phyloP scores from a whole-genome alignment of 768 basidiomycete genomes.

The Flagelloscypha sp. region DNA sequence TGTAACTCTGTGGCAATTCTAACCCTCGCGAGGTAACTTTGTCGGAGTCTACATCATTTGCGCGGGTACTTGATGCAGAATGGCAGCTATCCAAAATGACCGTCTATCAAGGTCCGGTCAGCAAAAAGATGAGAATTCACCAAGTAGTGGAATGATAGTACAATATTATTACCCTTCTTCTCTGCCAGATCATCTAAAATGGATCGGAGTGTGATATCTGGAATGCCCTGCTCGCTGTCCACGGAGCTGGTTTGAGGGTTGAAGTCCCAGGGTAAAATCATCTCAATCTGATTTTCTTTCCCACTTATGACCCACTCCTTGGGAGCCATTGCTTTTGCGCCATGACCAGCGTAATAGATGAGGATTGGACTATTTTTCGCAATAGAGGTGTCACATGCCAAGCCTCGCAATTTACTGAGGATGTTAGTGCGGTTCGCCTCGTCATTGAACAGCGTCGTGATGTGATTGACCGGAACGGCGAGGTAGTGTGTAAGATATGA shows the following conservation, averaged over 20 bases:
- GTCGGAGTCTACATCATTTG: too few relatives aligned
- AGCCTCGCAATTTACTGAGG: constrained; percentile 10
- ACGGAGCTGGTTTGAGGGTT: background rate
- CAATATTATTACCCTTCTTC: constrained; percentile 23
- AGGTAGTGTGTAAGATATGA: constrained; percentile 12
- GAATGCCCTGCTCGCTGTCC: constrained; percentile 12
- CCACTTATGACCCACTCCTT: background rate
- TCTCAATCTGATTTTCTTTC: constrained; percentile 13
- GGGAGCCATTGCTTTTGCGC: constrained; percentile 13
- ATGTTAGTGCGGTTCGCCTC: constrained; percentile 19
- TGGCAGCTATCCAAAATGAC: constrained; percentile 25
- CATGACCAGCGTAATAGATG: constrained; percentile 23
- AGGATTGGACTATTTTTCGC: constrained; percentile 15
- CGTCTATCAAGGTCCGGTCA: constrained; percentile 10
- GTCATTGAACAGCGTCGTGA: constrained; percentile 14
- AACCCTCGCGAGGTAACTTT: background rate
- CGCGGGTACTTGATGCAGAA: constrained; percentile 15
- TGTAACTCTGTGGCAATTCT: background rate
- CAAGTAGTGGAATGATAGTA: constrained; percentile 3
- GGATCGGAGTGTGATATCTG: constrained; percentile 17
- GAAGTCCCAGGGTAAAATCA: constrained; percentile 10
- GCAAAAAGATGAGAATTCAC: background rate
- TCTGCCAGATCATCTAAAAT: constrained; percentile 17
- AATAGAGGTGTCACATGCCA: constrained; percentile 7
- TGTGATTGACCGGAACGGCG: constrained; percentile 11